These are phyloP conservation scores for Zygoascus bituminiphila DNA, from an alignment of 805 yeast genomes.

Conservation along the genomic window DNA sequence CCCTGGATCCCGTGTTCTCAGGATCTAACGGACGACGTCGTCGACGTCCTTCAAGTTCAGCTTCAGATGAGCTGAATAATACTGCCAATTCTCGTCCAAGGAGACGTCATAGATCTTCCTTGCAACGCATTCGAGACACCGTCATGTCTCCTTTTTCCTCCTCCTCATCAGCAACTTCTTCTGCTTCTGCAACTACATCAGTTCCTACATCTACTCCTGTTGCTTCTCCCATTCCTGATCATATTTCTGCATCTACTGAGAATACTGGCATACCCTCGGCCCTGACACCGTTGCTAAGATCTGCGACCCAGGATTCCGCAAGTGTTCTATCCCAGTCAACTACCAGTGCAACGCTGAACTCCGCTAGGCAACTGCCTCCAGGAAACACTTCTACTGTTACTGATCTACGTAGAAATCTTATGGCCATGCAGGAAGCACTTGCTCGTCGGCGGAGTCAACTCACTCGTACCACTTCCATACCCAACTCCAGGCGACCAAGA, in stretches of 20 bases:
- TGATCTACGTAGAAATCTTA: background rate
- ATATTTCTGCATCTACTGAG: no score
- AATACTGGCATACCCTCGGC: no score
- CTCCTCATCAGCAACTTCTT: background rate
- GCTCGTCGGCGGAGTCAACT: constrained; percentile 1
- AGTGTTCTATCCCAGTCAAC: background rate
- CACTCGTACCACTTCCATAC: background rate
- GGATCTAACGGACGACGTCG: background rate
- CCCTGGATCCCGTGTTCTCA: background rate
- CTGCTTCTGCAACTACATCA: background rate
- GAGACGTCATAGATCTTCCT: background rate
- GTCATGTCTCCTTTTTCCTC: constrained; percentile 5
- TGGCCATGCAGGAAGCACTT: background rate
- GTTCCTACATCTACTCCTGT: background rate
- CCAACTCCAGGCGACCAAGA: background rate
- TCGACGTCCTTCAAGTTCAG: constrained; percentile 1
- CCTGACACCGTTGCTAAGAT: background rate
- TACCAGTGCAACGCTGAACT: background rate
- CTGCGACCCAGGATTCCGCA: background rate
- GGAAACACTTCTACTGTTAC: background rate
- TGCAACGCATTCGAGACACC: constrained; percentile 1
- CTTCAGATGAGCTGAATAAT: background rate
- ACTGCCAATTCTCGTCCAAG: background rate
- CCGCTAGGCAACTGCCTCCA: no score
- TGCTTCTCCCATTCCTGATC: background rate